Base-by-base conservation (phyloP, 129 eudicot species). In the Scalesia atractyloides region DNA sequence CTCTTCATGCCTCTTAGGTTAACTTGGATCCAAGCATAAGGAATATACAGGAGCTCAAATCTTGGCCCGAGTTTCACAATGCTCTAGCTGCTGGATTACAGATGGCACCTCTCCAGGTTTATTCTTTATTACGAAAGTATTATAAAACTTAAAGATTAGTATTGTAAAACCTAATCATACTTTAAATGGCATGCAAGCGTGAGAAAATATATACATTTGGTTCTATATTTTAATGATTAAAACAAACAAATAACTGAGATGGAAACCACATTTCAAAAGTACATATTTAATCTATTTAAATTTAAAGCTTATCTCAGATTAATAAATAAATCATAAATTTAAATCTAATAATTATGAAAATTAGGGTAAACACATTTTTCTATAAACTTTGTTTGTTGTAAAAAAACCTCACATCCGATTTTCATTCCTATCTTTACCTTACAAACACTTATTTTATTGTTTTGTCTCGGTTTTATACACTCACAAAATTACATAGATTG, bases 51-150 rank as follows among this genome's bases (percentile, higher is more conserved):
- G 99, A 94, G 79, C 96, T 94, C 43, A 91, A 85, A 70, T 84
- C 88, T 63, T 94, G 99, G 99, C 96, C 99, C 33, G 99, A 94
- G 81, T 94, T 94, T 84, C 97, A 94, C 85, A 94, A 94, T 86
- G 99, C 99, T 66, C 97, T 94, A 69, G 99, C 99, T 70, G 92
- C 99, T 79, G 99, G 99, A 72, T 73, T 94, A 81, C 86, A 87
- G 64, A 88, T 94, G 68, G 88, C 99, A 14, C 96, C 97, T 46
- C 70, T 90, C 66, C 97, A 90, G 97, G 98, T 94, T 60, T 46
- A 24, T 76, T 37, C 17, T 72, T 67, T 60, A 30, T 73, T 71
- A 66, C 33, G 33, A 50, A 51, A 39, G 41, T 62, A 22, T 43
- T 75, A 3, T 41, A 61, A 36, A 14, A 47, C 71, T 20, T 48